These are phyloP conservation scores for Gracilaria domingensis DNA, from an alignment of 23 red algal genomes.

Conservation along the genomic window DNA sequence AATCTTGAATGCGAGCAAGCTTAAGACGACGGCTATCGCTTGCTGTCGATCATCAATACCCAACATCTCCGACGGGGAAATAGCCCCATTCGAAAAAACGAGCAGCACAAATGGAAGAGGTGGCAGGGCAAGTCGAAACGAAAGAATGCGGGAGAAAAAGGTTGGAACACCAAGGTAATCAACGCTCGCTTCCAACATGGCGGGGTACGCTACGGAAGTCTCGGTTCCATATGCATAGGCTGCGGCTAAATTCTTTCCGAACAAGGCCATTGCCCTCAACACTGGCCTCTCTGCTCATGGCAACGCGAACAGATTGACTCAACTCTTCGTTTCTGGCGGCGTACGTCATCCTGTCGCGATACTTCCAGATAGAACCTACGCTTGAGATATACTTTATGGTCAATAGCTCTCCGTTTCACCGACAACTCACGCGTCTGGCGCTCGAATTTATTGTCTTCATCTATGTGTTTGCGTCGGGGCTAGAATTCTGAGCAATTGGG, in stretches of 20 bases:
- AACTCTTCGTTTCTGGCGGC: slow-evolving; percentile 83
- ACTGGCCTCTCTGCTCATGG: too few species aligned
- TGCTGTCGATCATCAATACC: slow-evolving; percentile 26
- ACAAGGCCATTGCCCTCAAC: too few species aligned
- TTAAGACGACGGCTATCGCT: slow-evolving; percentile 67
- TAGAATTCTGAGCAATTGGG: slow-evolving; percentile 73
- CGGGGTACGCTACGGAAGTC: slow-evolving; percentile 72
- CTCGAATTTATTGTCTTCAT: slow-evolving; percentile 81
- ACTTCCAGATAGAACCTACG: too few species aligned
- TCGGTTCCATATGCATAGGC: slow-evolving; percentile 64
- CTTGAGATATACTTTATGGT: too few species aligned
- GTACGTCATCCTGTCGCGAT: slow-evolving; percentile 58
- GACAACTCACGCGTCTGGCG: slow-evolving; percentile 43
- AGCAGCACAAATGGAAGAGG: slow-evolving; percentile 61
- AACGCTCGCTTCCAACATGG: slow-evolving; percentile 64
- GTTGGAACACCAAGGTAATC: slow-evolving; percentile 48
- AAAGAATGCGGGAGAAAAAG: slow-evolving; percentile 37
- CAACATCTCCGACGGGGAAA: slow-evolving; percentile 15
- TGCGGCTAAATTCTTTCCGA: slow-evolving; percentile 25
- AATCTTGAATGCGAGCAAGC: slow-evolving; percentile 88
- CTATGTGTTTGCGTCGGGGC: slow-evolving; percentile 70
- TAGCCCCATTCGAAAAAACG: slow-evolving; percentile 33
- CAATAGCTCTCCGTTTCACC: slow-evolving; percentile 43
- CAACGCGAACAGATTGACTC: slow-evolving; percentile 46
- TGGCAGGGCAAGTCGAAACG: slow-evolving; percentile 68